Evolutionary conservation across 1,284 basidiomycete species (phyloP).

Genomic region (Trametes pubescens): DNA sequence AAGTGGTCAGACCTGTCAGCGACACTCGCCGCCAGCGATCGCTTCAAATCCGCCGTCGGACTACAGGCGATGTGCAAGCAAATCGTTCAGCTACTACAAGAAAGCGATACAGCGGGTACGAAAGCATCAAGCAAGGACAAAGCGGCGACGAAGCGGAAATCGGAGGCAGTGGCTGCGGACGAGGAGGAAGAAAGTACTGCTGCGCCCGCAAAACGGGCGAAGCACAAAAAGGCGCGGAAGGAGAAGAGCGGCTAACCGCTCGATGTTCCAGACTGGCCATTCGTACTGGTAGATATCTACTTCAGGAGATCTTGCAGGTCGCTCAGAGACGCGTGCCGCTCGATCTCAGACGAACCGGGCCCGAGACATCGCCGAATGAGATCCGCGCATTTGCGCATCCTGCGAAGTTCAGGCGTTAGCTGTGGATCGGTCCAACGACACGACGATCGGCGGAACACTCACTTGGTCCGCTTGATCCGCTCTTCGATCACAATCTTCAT

Average conservation of each 20-base stretch:
- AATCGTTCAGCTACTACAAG: conserved; percentile 43
- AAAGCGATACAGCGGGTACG: conserved; percentile 22
- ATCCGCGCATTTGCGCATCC: conserved; percentile 34
- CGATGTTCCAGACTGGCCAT: conserved; percentile 21
- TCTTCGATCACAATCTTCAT: conserved; percentile 63
- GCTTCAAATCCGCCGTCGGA: conserved; percentile 54
- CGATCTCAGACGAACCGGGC: conserved; percentile 8
- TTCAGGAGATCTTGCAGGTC: conserved; percentile 28
- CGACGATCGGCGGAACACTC: conserved; percentile 23
- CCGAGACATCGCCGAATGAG: conserved; percentile 29
- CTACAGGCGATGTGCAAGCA: conserved; percentile 60
- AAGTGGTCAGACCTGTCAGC: conserved; percentile 50
- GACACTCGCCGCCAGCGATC: conserved; percentile 48
- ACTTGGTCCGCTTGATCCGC: conserved; percentile 61
- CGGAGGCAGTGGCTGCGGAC: conserved; percentile 37
- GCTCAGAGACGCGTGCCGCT: conserved; percentile 19
- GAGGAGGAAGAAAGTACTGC: conserved; percentile 39
- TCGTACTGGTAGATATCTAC: conserved; percentile 17
- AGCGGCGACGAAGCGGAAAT: conserved; percentile 39
- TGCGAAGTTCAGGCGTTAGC: conserved; percentile 13
- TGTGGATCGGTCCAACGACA: not conserved
- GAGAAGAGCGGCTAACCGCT: conserved; percentile 32
- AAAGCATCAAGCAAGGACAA: conserved; percentile 26
- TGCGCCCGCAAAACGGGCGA: conserved; percentile 49
- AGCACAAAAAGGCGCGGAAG: conserved; percentile 64